phyloP scores from a whole-genome alignment of 495 filamentous ascomycete species.

The Penicillium coprophilum region DNA sequence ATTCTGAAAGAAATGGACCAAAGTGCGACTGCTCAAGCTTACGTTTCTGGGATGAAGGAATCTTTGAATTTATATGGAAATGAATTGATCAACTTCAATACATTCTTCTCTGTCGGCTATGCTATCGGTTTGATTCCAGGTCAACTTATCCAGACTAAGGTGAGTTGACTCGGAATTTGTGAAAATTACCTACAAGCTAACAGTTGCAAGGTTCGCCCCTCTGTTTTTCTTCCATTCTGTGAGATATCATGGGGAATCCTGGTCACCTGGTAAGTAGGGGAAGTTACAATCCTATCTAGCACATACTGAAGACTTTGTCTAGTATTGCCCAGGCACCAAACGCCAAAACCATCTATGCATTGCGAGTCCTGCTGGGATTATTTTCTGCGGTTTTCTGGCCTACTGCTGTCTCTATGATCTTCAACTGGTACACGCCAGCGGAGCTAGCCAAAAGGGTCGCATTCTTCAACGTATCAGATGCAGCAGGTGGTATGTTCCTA shows the following conservation, averaged over 20 bases:
- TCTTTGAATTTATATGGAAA: constrained; percentile 7
- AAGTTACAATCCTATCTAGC: neutral
- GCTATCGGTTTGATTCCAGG: constrained; percentile 9
- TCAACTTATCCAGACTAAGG: constrained; percentile 12
- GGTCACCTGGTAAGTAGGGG: constrained; percentile 4
- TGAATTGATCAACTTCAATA: constrained; percentile 11
- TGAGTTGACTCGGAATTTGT: neutral
- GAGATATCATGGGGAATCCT: constrained; percentile 11
- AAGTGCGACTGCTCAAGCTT: constrained; percentile 8
- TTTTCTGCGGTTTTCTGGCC: constrained; percentile 25
- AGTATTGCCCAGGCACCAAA: constrained; percentile 15
- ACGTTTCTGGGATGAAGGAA: constrained; percentile 14
- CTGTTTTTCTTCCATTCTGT: constrained; percentile 7
- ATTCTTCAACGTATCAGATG: constrained; percentile 20
- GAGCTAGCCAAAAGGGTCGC: constrained; percentile 20
- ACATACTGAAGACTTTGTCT: neutral
- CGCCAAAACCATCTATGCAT: constrained; percentile 17
- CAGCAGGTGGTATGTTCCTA: constrained; percentile 22
- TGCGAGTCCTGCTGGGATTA: constrained; percentile 20
- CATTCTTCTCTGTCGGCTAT: constrained; percentile 8
- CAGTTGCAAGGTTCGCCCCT: constrained; percentile 3
- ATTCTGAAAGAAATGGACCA: constrained; percentile 15
- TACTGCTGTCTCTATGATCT: constrained; percentile 17
- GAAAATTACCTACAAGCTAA: neutral
- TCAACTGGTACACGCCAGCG: constrained; percentile 23